Evolutionary conservation across 345 rosid genomes (phyloP).

Genomic region (Nasturtium officinale): DNA sequence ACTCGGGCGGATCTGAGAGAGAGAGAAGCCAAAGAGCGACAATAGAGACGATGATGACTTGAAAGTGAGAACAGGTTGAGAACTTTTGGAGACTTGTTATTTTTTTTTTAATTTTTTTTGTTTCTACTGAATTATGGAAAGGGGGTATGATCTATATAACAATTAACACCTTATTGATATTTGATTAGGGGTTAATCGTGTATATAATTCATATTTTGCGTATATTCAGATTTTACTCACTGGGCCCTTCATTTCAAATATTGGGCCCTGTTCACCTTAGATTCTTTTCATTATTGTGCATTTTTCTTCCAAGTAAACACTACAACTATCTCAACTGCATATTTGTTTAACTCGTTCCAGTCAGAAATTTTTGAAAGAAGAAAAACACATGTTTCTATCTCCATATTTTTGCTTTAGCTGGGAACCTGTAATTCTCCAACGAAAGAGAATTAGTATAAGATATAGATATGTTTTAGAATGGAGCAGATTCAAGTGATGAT

Average conservation of each 20-base stretch:
- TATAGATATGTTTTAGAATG: too few species aligned
- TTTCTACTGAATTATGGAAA: background rate
- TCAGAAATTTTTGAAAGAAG: background rate
- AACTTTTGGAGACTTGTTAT: constrained; percentile 31
- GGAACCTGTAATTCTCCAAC: background rate
- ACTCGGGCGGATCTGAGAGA: constrained; percentile 39
- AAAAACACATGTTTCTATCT: background rate
- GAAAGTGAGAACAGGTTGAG: constrained; percentile 32
- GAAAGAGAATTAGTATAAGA: too few species aligned
- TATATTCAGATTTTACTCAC: background rate
- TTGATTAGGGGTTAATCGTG: background rate
- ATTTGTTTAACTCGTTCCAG: background rate
- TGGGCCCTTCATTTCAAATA: background rate
- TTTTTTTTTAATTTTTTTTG: too few species aligned
- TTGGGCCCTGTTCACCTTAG: background rate
- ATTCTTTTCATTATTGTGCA: too few species aligned
- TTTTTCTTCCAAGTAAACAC: background rate
- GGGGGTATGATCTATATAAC: background rate
- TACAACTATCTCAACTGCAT: background rate
- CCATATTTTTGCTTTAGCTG: background rate
- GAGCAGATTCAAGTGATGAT: too few species aligned
- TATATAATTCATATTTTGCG: background rate
- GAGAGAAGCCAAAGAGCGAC: constrained; percentile 2
- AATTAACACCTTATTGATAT: background rate
- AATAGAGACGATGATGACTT: constrained; percentile 35